These are phyloP conservation scores for Astrocystis sublimbata DNA, from an alignment of 495 filamentous ascomycete species.

Conservation along the genomic window DNA sequence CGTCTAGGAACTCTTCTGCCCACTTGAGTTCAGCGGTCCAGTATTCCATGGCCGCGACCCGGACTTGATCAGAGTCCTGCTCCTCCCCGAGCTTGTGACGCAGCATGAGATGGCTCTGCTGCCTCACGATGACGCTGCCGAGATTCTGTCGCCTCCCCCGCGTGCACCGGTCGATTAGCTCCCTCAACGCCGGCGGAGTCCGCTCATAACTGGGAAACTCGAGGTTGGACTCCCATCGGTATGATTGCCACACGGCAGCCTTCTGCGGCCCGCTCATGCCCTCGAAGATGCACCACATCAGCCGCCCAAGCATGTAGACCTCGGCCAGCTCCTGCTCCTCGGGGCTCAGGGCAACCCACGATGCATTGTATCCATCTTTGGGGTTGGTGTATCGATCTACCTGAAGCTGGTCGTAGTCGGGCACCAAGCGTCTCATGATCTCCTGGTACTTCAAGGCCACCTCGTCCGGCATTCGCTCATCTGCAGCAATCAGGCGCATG, in stretches of 20 bases:
- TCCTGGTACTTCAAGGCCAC: constrained; percentile 33
- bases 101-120: constrained; percentile 41
- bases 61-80: constrained; percentile 33
- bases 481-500: constrained; percentile 40
- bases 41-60: constrained; percentile 36
- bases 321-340: constrained; percentile 49
- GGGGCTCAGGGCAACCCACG: constrained; percentile 46
- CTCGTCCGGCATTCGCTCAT: constrained; percentile 33
- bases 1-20: constrained; percentile 40
- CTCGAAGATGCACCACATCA: constrained; percentile 57
- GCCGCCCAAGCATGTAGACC: constrained; percentile 54
- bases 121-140: constrained; percentile 37
- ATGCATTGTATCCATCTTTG: constrained; percentile 45
- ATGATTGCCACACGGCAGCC: constrained; percentile 51
- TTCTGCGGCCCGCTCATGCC: constrained; percentile 48
- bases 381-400: constrained; percentile 39
- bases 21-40: constrained; percentile 44
- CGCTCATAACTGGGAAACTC: constrained; percentile 47
- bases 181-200: constrained; percentile 41
- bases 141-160: constrained; percentile 39
- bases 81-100: constrained; percentile 21
- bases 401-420: constrained; percentile 39
- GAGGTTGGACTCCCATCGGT: constrained; percentile 46
- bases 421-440: constrained; percentile 39
- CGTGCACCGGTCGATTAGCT: constrained; percentile 47